These are phyloP conservation scores for Russula vinacea DNA, from an alignment of 768 basidiomycete species.

Conservation along the genomic window DNA sequence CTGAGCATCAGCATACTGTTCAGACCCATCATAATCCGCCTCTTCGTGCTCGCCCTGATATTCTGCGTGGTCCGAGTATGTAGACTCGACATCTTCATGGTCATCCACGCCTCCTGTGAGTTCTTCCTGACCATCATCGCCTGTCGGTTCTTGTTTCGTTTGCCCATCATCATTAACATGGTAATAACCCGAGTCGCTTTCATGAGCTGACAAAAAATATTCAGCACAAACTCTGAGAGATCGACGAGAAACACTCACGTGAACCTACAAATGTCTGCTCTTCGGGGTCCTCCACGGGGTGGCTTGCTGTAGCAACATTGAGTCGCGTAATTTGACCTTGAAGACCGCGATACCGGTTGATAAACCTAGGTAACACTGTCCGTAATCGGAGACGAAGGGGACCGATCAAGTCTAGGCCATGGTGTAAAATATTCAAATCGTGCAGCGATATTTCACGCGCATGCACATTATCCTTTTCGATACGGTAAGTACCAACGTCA, in stretches of 20 bases:
- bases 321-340: slow-evolving; percentile 23
- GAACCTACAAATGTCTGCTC: neutral
- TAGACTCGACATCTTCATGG: slow-evolving; percentile 1
- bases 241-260: slow-evolving; percentile 4
- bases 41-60: slow-evolving; percentile 17
- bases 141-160: slow-evolving; percentile 2
- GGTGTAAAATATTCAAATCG: slow-evolving; percentile 29
- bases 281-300: neutral
- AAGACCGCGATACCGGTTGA: slow-evolving; percentile 27
- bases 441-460: slow-evolving; percentile 32
- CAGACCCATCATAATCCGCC: slow-evolving; percentile 15
- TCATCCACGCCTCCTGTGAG: slow-evolving; percentile 8
- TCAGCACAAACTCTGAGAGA: neutral
- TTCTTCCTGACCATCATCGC: slow-evolving; percentile 3
- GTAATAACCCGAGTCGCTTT: neutral
- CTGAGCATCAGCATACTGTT: slow-evolving; percentile 20
- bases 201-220: slow-evolving; percentile 6
- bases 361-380: slow-evolving; percentile 26
- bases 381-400: slow-evolving; percentile 30
- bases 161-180: slow-evolving; percentile 3
- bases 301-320: neutral
- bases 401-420: slow-evolving; percentile 28
- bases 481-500: neutral
- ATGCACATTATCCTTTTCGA: slow-evolving; percentile 29
- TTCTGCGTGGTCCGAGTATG: slow-evolving; percentile 1